Percentiles rank a stretch among this genome's conserved stretches.
These are phyloP conservation scores for Lachnellula cervina DNA, from an alignment of 2,329 filamentous ascomycete genomes.

Conservation along the genomic window DNA sequence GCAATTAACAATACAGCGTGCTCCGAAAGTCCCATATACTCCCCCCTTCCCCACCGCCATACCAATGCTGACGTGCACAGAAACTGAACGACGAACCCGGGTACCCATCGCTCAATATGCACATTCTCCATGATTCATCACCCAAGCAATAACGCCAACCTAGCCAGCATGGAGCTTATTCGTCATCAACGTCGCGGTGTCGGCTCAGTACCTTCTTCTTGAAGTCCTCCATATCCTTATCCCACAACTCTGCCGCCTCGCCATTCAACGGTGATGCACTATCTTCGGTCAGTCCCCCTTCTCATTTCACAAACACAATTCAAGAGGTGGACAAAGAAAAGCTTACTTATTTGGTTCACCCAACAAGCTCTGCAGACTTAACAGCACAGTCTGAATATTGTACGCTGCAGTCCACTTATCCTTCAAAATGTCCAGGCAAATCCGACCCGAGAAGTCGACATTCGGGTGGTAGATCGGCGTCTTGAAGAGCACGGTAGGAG, in stretches of 20 bases:
- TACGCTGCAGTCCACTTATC: conserved; percentile 99
- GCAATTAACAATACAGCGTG: conserved; percentile 15
- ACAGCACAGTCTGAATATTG: conserved; percentile 87
- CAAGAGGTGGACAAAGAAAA: background rate
- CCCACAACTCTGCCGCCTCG: conserved; percentile 94
- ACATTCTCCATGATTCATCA: conserved; percentile 17
- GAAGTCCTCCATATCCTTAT: conserved; percentile 81
- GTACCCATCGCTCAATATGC: conserved; percentile 13
- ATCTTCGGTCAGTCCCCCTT: conserved; percentile 17
- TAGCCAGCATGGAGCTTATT: conserved; percentile 36
- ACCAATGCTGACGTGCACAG: conserved; percentile 15
- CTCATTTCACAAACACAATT: no score
- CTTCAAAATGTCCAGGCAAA: conserved; percentile 97
- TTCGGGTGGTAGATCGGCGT: conserved; percentile 99
- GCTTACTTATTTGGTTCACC: conserved; percentile 97
- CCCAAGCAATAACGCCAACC: background rate
- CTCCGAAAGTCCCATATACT: conserved; percentile 15
- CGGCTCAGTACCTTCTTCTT: conserved; percentile 66
- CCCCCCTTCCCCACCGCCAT: conserved; percentile 12
- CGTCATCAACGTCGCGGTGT: conserved; percentile 61
- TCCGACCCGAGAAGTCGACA: conserved; percentile 93
- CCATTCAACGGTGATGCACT: conserved; percentile 93
- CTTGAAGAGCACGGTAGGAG: conserved; percentile 92
- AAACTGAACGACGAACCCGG: conserved; percentile 7
- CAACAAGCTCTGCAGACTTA: conserved; percentile 91